These are phyloP conservation scores for Fonsecaea erecta DNA, from an alignment of 2,329 filamentous ascomycete genomes.

Conservation along the genomic window DNA sequence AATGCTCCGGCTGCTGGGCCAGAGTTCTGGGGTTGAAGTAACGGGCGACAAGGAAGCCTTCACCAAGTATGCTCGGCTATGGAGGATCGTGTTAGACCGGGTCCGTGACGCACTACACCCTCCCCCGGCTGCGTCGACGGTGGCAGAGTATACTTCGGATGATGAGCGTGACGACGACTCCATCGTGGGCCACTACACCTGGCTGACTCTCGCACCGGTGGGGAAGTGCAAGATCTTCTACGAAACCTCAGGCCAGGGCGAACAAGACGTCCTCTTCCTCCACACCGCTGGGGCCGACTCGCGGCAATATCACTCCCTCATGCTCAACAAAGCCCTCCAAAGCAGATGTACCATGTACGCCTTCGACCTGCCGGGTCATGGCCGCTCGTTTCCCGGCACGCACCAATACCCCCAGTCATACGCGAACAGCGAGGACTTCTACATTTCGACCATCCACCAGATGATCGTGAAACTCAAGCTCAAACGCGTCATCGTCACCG, in stretches of 20 bases:
- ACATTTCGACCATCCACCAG: constrained; percentile 26
- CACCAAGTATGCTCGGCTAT: constrained; percentile 21
- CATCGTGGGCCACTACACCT: constrained; percentile 31
- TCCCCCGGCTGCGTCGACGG: not conserved
- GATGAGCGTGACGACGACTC: constrained; percentile 31
- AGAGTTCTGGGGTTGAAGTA: constrained; percentile 23
- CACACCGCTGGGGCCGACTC: constrained; percentile 33
- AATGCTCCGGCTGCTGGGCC: constrained; percentile 31
- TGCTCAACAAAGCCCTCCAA: constrained; percentile 27
- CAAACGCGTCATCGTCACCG: constrained; percentile 20
- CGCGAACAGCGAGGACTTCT: constrained; percentile 29
- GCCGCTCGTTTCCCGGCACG: constrained; percentile 29
- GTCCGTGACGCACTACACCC: constrained; percentile 18
- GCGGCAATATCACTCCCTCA: constrained; percentile 31
- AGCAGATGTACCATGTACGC: constrained; percentile 29
- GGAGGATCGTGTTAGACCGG: constrained; percentile 28
- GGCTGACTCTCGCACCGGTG: constrained; percentile 22
- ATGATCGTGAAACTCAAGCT: constrained; percentile 25
- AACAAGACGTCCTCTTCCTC: constrained; percentile 29
- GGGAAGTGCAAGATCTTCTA: constrained; percentile 36
- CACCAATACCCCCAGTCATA: constrained; percentile 27
- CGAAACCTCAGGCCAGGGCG: constrained; percentile 26
- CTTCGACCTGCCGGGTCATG: constrained; percentile 34
- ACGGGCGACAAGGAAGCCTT: constrained; percentile 24
- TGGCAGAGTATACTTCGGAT: constrained; percentile 4